These are phyloP conservation scores for Biscutella auriculata DNA, from an alignment of 441 rosid species.

Conservation along the genomic window DNA sequence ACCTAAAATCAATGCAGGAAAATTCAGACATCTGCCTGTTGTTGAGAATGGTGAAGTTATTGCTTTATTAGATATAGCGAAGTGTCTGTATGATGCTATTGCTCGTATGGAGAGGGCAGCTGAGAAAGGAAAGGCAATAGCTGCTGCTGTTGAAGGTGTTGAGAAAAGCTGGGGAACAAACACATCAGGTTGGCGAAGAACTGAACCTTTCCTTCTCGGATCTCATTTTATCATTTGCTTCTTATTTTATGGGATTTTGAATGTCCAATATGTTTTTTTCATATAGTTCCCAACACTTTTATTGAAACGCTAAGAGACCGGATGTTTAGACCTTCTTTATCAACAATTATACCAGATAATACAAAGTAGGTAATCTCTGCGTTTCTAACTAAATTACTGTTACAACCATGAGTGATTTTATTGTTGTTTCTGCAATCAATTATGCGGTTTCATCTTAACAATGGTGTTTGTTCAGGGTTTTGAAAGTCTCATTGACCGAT, in stretches of 20 bases:
- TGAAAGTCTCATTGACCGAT: conserved; percentile 71
- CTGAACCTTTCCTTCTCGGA: background rate
- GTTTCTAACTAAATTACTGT: conserved; percentile 5
- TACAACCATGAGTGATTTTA: background rate
- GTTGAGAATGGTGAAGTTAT: conserved; percentile 97
- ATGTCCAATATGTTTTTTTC: background rate
- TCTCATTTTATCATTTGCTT: background rate
- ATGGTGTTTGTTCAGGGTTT: conserved; percentile 44
- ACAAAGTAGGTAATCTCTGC: conserved; percentile 84
- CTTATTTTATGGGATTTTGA: background rate
- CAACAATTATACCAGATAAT: conserved; percentile 73
- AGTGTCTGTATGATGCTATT: conserved; percentile 89
- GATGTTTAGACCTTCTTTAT: conserved; percentile 84
- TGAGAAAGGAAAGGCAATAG: conserved; percentile 90
- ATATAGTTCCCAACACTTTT: conserved; percentile 67
- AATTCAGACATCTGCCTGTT: conserved; percentile 30
- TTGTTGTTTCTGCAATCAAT: background rate
- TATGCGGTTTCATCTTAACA: background rate
- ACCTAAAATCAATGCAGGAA: conserved; percentile 36
- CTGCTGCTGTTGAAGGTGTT: conserved; percentile 94
- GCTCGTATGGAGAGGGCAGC: conserved; percentile 93
- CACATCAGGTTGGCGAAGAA: conserved; percentile 44
- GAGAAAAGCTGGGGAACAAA: conserved; percentile 90
- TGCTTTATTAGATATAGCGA: conserved; percentile 83
- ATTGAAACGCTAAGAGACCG: conserved; percentile 81